phyloP scores from a whole-genome alignment of 2,329 filamentous ascomycete species.

The Alternaria incomplexa region DNA sequence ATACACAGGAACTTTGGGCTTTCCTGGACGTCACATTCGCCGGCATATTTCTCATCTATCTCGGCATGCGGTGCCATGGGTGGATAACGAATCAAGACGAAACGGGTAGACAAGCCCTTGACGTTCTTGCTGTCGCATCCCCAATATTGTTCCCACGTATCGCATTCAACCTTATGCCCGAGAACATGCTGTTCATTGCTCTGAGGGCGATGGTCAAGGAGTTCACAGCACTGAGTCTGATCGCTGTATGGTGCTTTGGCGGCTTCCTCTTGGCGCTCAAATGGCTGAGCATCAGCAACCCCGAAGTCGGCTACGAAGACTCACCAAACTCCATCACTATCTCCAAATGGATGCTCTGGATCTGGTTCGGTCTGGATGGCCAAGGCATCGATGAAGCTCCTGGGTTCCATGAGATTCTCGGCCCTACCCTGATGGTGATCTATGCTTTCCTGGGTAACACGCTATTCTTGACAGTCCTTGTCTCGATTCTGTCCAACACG shows the following conservation, averaged over 20 bases:
- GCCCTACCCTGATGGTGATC: constrained; percentile 78
- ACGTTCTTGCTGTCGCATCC: constrained; percentile 79
- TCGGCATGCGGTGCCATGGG: constrained; percentile 71
- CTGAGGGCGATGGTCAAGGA: constrained; percentile 85
- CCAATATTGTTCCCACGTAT: constrained; percentile 79
- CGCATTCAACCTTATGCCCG: constrained; percentile 81
- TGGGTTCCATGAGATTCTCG: constrained; percentile 80
- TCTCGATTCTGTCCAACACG: constrained; percentile 85
- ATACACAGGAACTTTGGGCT: constrained; percentile 87
- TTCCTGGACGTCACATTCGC: constrained; percentile 83
- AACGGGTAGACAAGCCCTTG: constrained; percentile 70
- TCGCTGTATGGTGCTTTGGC: constrained; percentile 83
- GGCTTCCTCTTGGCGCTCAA: constrained; percentile 80
- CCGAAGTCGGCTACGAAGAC: constrained; percentile 35
- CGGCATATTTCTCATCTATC: constrained; percentile 72
- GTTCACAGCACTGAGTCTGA: constrained; percentile 76
- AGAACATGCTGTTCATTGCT: constrained; percentile 83
- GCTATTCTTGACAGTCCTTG: constrained; percentile 84
- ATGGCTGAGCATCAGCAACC: constrained; percentile 67
- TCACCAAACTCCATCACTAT: constrained; percentile 70
- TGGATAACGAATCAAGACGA: constrained; percentile 58
- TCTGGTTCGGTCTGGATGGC: constrained; percentile 86
- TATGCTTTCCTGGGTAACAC: constrained; percentile 89
- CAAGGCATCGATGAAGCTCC: constrained; percentile 64
- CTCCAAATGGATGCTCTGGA: constrained; percentile 90